Evolutionary conservation across 352 stramenopile species (phyloP).

Genomic region (Globisporangium radiosum): DNA sequence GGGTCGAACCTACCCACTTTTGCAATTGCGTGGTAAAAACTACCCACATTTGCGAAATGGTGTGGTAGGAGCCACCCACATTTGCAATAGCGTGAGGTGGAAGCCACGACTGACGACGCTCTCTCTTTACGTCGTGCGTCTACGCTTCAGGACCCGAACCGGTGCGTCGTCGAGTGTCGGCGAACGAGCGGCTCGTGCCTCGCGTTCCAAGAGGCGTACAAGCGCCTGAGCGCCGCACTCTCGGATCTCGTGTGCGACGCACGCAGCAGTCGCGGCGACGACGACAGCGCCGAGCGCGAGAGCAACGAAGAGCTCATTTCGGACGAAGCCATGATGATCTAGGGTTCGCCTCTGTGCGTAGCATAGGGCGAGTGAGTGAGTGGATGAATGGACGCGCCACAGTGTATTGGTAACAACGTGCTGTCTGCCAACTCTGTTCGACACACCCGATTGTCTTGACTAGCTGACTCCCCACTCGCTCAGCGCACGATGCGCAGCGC

Average conservation of each 20-base stretch:
- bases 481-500: slow-evolving; percentile 46
- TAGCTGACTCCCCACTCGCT: too few relatives aligned
- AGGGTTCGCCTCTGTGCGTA: slow-evolving; percentile 4
- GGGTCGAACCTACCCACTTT: too few relatives aligned
- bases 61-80: too few relatives aligned
- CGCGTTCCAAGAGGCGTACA: slow-evolving; percentile 70
- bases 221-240: slow-evolving; percentile 48
- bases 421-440: background rate
- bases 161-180: slow-evolving; percentile 66
- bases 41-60: too few relatives aligned
- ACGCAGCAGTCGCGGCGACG: slow-evolving; percentile 15
- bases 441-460: background rate
- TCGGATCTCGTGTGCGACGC: slow-evolving; percentile 47
- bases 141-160: slow-evolving; percentile 26
- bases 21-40: too few relatives aligned
- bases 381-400: too few relatives aligned
- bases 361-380: background rate
- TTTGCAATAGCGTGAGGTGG: too few relatives aligned
- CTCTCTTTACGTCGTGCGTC: too few relatives aligned
- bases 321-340: slow-evolving; percentile 82
- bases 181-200: slow-evolving; percentile 62
- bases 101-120: too few relatives aligned
- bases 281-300: slow-evolving; percentile 19
- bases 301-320: slow-evolving; percentile 67
- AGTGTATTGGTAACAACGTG: background rate